Percentiles rank a stretch among this genome's conserved stretches.
Conservation (phyloP, 805 yeast genomes). For the Teunomyces panamensis region DNA sequence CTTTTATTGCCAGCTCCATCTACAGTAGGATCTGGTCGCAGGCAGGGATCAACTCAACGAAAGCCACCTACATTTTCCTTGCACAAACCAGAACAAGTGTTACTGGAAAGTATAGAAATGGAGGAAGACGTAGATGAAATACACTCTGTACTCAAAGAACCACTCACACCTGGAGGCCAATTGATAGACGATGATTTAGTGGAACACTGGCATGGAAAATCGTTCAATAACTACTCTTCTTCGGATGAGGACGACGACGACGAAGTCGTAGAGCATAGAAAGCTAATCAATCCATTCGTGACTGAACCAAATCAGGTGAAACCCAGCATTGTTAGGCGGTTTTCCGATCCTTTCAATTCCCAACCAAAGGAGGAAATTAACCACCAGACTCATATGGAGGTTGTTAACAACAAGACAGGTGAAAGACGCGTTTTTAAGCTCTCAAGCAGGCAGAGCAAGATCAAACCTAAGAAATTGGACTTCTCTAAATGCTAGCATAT, state of each 20-base stretch:
- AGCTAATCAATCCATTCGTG: constrained; percentile 23
- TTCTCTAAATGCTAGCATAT: constrained; percentile 12
- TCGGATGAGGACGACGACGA: constrained; percentile 25
- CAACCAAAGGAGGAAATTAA: constrained; percentile 8
- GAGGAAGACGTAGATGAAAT: constrained; percentile 9
- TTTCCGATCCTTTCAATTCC: constrained; percentile 8
- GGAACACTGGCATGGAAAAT: constrained; percentile 37
- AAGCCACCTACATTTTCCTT: not conserved
- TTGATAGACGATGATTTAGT: constrained; percentile 32
- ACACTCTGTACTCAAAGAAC: constrained; percentile 7
- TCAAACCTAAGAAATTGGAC: constrained; percentile 39
- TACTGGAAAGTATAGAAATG: constrained; percentile 20
- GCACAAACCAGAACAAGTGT: not conserved
- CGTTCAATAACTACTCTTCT: constrained; percentile 24
- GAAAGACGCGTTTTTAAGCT: constrained; percentile 30
- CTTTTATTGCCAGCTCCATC: constrained; percentile 36
- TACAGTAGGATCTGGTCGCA: constrained; percentile 33
- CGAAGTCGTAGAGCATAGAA: constrained; percentile 10
- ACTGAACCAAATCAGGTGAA: constrained; percentile 2
- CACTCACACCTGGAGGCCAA: constrained; percentile 30
- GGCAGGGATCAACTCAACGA: not conserved
- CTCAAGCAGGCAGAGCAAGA: constrained; percentile 29
- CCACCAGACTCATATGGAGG: constrained; percentile 22
- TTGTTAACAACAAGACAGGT: constrained; percentile 37
- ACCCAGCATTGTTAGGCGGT: constrained; percentile 3